Conservation (phyloP, 257 asterid species). For the Nicotiana tabacum region DNA sequence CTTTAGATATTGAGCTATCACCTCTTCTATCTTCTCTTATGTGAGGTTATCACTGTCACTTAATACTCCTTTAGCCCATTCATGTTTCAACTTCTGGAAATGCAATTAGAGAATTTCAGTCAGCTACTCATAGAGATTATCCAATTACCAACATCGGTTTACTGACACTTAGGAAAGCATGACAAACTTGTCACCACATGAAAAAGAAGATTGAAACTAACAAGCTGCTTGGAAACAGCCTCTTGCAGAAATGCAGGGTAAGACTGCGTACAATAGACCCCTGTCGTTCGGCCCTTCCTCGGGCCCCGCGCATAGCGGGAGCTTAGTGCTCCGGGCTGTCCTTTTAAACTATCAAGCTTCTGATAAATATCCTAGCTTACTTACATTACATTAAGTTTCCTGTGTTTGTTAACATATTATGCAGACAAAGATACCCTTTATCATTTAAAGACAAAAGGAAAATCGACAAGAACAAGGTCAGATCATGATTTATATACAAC, state of each 20-base stretch:
- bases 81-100: conserved; percentile 31
- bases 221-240: neutral
- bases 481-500: neutral
- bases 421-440: neutral
- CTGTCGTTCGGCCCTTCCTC: too few species aligned
- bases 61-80: conserved; percentile 38
- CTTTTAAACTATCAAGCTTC: neutral
- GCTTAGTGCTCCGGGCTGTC: too few species aligned
- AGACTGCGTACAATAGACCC: too few species aligned
- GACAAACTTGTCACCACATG: neutral
- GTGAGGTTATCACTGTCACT: conserved; percentile 27
- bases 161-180: too few species aligned
- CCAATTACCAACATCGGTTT: conserved; percentile 12
- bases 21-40: conserved; percentile 36
- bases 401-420: neutral
- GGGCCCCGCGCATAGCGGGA: too few species aligned
- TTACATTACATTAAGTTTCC: neutral
- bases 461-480: neutral
- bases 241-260: too few species aligned
- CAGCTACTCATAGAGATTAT: neutral
- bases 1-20: conserved; percentile 29
- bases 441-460: neutral
- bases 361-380: neutral
- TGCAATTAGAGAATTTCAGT: neutral
- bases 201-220: neutral